These are phyloP conservation scores for Comarum palustre DNA, from an alignment of 306 rosid genomes.

Conservation along the genomic window DNA sequence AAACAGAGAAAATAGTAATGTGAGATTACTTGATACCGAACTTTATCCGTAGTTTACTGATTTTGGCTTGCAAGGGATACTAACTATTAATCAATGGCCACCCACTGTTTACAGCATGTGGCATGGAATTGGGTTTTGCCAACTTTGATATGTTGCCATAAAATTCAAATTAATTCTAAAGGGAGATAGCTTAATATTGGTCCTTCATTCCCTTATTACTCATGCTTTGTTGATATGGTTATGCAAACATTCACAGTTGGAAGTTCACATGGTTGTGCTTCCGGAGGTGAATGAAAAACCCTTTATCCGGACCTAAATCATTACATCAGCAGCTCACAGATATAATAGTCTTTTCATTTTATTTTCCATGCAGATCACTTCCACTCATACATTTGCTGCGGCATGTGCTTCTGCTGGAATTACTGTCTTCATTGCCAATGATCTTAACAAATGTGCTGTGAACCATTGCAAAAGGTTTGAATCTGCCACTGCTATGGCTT, in stretches of 20 bases:
- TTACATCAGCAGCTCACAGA: constrained; percentile 1
- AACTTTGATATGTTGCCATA: neutral
- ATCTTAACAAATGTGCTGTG: constrained; percentile 30
- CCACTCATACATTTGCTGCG: constrained; percentile 43
- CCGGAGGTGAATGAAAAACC: neutral
- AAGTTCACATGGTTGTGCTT: neutral
- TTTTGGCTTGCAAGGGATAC: neutral
- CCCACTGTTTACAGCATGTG: neutral
- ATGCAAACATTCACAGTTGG: neutral
- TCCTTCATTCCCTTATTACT: neutral
- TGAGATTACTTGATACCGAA: neutral
- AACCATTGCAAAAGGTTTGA: constrained; percentile 36
- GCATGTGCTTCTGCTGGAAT: constrained; percentile 51
- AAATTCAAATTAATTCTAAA: neutral
- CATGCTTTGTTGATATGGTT: neutral
- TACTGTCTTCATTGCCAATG: constrained; percentile 38
- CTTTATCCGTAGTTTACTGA: neutral
- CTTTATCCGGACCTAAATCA: neutral
- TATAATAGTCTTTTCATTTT: neutral
- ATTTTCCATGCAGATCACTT: constrained; percentile 30
- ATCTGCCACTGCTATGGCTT: constrained; percentile 49
- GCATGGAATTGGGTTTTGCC: neutral
- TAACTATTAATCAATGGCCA: neutral
- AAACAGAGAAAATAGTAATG: neutral
- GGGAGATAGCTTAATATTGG: neutral